Conservation (phyloP, 768 basidiomycete species). For the Naganishia onofrii region DNA sequence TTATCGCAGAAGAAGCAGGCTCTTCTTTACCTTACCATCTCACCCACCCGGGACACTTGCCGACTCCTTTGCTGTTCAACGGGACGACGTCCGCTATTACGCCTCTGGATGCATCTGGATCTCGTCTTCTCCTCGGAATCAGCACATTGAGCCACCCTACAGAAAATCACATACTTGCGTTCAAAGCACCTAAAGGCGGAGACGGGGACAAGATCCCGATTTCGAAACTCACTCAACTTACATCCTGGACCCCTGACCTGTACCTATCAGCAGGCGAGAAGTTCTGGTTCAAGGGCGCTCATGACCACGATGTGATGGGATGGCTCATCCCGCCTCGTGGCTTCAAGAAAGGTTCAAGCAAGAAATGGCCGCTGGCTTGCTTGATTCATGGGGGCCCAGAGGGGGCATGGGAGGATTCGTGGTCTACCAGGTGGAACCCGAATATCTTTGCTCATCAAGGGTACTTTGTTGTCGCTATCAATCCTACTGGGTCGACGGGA, state of each 20-base stretch:
- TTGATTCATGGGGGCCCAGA: slow-evolving; percentile 71
- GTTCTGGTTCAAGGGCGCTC: slow-evolving; percentile 85
- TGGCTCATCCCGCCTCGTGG: slow-evolving; percentile 79
- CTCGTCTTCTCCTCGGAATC: slow-evolving; percentile 67
- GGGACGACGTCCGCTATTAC: slow-evolving; percentile 55
- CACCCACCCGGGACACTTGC: slow-evolving; percentile 37
- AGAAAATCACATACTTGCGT: slow-evolving; percentile 67
- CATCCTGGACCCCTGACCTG: slow-evolving; percentile 60
- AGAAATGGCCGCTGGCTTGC: slow-evolving; percentile 73
- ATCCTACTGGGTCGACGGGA: slow-evolving; percentile 90
- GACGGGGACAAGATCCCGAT: slow-evolving; percentile 37
- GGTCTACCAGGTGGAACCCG: slow-evolving; percentile 88
- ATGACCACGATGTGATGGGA: slow-evolving; percentile 73
- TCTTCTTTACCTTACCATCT: slow-evolving; percentile 55
- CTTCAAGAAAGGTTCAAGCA: slow-evolving; percentile 59
- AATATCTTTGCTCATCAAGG: slow-evolving; percentile 58
- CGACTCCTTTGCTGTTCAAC: slow-evolving; percentile 43
- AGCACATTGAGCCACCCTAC: slow-evolving; percentile 77
- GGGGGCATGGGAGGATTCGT: slow-evolving; percentile 82
- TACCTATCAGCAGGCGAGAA: slow-evolving; percentile 66
- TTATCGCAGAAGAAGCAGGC: slow-evolving; percentile 75
- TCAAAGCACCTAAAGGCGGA: slow-evolving; percentile 51
- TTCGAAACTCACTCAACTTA: slow-evolving; percentile 58
- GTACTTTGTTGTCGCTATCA: slow-evolving; percentile 81
- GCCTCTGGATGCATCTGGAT: slow-evolving; percentile 61